Evolutionary conservation across 257 asterid species (phyloP).

Genomic region (Vinca minor): DNA sequence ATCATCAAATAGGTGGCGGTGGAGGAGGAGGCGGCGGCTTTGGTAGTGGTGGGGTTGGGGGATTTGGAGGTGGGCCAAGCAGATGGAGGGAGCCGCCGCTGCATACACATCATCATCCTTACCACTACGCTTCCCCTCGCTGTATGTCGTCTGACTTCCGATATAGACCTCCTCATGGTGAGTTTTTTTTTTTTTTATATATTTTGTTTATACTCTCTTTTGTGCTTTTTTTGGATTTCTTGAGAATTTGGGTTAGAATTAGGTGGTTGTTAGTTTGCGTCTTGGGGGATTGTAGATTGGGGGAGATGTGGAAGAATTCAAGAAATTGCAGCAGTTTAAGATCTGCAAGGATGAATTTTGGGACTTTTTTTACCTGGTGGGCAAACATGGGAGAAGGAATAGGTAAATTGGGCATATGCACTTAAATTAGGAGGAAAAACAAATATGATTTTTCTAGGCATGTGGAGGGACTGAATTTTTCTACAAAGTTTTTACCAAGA

Average conservation of each 20-base stretch:
- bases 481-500: background rate
- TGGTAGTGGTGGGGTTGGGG: conserved; percentile 45
- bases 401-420: background rate
- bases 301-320: background rate
- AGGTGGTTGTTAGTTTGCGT: conserved; percentile 9
- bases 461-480: background rate
- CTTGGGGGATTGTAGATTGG: background rate
- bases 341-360: background rate
- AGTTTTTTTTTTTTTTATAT: conserved; percentile 14
- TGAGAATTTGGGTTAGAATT: background rate
- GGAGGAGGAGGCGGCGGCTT: conserved; percentile 44
- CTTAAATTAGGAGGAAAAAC: background rate
- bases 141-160: conserved; percentile 63
- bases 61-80: conserved; percentile 40
- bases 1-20: conserved; percentile 30
- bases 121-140: conserved; percentile 39
- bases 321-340: background rate
- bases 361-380: background rate
- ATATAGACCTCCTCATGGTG: conserved; percentile 67
- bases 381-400: background rate
- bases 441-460: background rate
- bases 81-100: conserved; percentile 68
- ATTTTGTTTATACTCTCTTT: too few species aligned
- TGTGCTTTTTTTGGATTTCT: background rate
- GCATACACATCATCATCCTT: conserved; percentile 35